Evolutionary conservation across 345 rosid genomes (phyloP), one percentile per base, ranked within the genome.

Genomic region (Arabis hirsuta): DNA sequence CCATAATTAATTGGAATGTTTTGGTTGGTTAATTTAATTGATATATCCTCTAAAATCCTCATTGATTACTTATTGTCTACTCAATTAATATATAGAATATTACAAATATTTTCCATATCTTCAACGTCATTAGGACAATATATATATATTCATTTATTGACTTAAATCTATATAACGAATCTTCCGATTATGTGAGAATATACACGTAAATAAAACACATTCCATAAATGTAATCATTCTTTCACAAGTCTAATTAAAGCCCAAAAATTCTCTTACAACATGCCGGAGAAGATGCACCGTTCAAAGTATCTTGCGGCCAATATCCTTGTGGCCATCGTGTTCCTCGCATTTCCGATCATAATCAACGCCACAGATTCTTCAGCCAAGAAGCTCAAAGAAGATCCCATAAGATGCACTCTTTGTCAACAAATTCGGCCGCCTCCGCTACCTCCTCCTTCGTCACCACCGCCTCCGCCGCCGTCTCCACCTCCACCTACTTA

Each of bases 401-500:
- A 45, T 46, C 14, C 70, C 29, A 55, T 61, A 16, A 79, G 83
- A 65, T 87, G 89, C 71, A 2, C 57, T 26, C 84, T 87, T 12
- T 87, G 89, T 11, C 29, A 19, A 31, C 71, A 67, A 62, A 71
- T 55, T 0, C 69, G 69, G 0, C 76, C 82, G 0, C 64, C 78
- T 44, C 83, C 81, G 2, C 76, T 56, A 27, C 69, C 44, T 36
- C 83, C 85, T 2, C 76, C 81, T 19, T 39, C 63, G 24, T 75
- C 67, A 9, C 67, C 29, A 24, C 59, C 31, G 3, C 24, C 24
- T 22, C 81, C 85, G 0, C 80, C 79, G 0, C 65, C 79, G 0
- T 77, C 82, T 34, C 81, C 82, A 52, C 84, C 87, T 50, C 51
- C 66, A 27, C 10, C 83, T 1, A 63, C 78, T 13, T 65, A 71